phyloP scores from a whole-genome alignment of 169 alveolate species.

The Sarcocystis neurona region DNA sequence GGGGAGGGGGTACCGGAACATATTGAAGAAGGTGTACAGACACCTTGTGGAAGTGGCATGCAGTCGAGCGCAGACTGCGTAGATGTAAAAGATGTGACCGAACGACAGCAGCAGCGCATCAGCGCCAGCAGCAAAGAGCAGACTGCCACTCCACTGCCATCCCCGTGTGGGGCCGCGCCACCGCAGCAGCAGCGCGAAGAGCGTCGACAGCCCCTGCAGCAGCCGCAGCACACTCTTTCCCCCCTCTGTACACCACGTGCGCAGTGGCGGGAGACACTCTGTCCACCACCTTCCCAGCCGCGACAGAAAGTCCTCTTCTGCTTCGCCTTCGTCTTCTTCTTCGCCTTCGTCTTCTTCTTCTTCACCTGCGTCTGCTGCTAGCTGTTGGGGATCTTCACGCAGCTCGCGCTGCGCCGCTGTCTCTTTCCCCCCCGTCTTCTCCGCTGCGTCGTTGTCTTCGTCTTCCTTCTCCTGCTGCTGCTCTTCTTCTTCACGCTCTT shows the following conservation, averaged over 20 bases:
- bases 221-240: background rate
- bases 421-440: no score
- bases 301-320: background rate
- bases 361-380: no score
- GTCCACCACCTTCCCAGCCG: background rate
- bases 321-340: background rate
- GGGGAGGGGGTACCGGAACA: conserved; percentile 57
- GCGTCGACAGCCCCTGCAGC: background rate
- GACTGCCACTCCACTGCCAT: conserved; percentile 2
- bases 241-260: no score
- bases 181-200: background rate
- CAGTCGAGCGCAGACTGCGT: conserved; percentile 59
- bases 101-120: conserved; percentile 43
- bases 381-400: no score
- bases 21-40: conserved; percentile 56
- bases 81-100: conserved; percentile 59
- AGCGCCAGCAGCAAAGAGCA: conserved; percentile 50
- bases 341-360: no score
- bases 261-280: background rate
- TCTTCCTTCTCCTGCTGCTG: no score
- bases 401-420: no score
- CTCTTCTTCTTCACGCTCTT: no score
- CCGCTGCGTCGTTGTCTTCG: no score
- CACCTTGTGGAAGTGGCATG: conserved; percentile 33
- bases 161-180: conserved; percentile 17